Evolutionary conservation across 139 green algal genomes (phyloP), one percentile per base, ranked within the genome.

Genomic region (Asterochloris sp.): DNA sequence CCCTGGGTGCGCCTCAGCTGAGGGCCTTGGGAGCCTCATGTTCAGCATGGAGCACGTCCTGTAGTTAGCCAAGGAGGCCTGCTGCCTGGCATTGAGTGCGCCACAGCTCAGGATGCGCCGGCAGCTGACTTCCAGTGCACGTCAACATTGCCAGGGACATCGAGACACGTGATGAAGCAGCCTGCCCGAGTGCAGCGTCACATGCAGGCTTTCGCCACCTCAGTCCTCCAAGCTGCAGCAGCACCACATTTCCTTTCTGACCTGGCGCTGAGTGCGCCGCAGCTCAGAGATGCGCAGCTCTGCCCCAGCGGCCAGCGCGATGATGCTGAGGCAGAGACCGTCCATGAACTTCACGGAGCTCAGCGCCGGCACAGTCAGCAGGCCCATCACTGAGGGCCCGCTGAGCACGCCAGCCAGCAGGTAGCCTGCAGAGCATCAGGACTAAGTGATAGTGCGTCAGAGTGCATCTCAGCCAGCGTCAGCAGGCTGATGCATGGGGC

Each of bases 281-380:
- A 97, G 86, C 82, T 94, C 90, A 2, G 82, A 69, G 26, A 90
- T 75, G 28, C 94, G 89, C 68, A 97, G 89, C 85, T 97, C 93
- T 0, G 92, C 90, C 0, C 93, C 94, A 24, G 93, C 94, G 64
- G 91, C 89, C 1, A 98, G 76, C 0, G 91, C 93, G 54, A 98
- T 96, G 76, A 95, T 88, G 69, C 84, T 87, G 0, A 98, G 90
- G 84, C 93, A 96, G 0, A 86, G 78, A 10, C 91, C 47, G 82
- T 93, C 84, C 14, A 94, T 62, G 0, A 78, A 63, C 66, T 78
- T 85, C 15, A 98, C 83, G 62, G 85, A 81, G 1, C 66, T 47
- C 6, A 95, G 82, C 10, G 86, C 89, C 15, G 88, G 82, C 0
- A 60, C 80, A 8, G 69, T 89, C 0, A 98, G 75, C 60, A 96